These are phyloP conservation scores for Silene conica DNA, from an alignment of 148 eudicot genomes.

Conservation along the genomic window DNA sequence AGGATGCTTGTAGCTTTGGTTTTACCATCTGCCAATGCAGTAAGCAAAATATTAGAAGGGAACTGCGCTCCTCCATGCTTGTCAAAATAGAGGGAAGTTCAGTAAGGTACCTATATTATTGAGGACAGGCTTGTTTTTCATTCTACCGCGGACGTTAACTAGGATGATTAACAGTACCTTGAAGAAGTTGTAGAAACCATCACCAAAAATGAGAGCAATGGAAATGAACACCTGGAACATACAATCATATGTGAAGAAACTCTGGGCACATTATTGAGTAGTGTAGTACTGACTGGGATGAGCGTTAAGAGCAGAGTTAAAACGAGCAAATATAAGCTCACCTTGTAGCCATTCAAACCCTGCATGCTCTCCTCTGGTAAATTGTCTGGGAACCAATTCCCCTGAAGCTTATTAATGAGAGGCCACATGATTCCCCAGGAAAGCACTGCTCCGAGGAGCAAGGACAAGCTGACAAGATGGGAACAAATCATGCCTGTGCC, in stretches of 20 bases:
- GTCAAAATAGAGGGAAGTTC: background rate
- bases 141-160: constrained; percentile 31
- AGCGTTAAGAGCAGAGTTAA: background rate
- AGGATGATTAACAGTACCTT: constrained; percentile 38
- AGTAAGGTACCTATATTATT: constrained; percentile 24
- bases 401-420: constrained; percentile 44
- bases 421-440: constrained; percentile 93
- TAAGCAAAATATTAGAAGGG: background rate
- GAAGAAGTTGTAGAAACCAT: constrained; percentile 60
- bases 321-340: constrained; percentile 4
- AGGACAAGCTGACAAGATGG: constrained; percentile 69
- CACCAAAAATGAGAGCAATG: constrained; percentile 62
- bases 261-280: too few relatives aligned
- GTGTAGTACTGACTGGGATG: too few relatives aligned
- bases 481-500: constrained; percentile 90
- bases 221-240: constrained; percentile 64
- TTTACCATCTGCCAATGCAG: constrained; percentile 25
- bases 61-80: background rate
- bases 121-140: constrained; percentile 25
- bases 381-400: constrained; percentile 55
- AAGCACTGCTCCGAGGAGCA: constrained; percentile 66
- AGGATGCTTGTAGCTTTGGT: constrained; percentile 19
- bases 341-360: constrained; percentile 74
- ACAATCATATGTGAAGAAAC: too few relatives aligned
- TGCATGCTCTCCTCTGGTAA: constrained; percentile 67